phyloP scores from a whole-genome alignment of 352 stramenopile genomes.

The Aphanomyces astaci region DNA sequence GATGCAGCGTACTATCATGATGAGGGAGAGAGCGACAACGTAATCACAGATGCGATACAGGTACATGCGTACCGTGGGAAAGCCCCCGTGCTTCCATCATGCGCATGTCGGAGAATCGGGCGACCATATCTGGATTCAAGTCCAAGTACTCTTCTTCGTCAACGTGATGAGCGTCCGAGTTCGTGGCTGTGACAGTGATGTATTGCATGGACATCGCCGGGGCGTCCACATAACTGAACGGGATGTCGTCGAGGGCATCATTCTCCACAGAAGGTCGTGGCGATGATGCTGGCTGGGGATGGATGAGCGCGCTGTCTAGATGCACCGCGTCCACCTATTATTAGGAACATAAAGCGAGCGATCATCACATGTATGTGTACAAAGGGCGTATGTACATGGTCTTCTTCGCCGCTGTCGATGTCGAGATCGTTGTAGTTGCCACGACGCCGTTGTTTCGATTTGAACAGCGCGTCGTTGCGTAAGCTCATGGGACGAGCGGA shows the following conservation, averaged over 20 bases:
- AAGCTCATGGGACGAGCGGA: neutral
- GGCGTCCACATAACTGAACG: neutral
- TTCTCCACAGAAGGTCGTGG: neutral
- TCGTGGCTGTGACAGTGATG: neutral
- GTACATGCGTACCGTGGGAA: neutral
- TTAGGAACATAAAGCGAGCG: neutral
- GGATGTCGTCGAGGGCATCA: conserved; percentile 14
- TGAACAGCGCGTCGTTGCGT: neutral
- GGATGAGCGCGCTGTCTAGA: neutral
- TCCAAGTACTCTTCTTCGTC: conserved; percentile 3
- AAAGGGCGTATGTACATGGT: neutral
- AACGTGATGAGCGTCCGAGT: no score
- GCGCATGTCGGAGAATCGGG: conserved; percentile 17
- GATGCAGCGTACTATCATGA: no score
- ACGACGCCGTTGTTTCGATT: conserved; percentile 20
- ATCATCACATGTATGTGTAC: neutral
- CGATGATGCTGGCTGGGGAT: neutral
- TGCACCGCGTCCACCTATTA: neutral
- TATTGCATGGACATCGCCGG: conserved; percentile 9
- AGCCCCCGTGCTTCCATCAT: conserved; percentile 7
- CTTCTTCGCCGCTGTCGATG: conserved; percentile 27
- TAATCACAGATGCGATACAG: neutral
- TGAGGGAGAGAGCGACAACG: no score
- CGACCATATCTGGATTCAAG: conserved; percentile 20
- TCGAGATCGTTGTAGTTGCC: conserved; percentile 21